phyloP scores from a whole-genome alignment of 2,329 filamentous ascomycete species.

The Fusarium napiforme region DNA sequence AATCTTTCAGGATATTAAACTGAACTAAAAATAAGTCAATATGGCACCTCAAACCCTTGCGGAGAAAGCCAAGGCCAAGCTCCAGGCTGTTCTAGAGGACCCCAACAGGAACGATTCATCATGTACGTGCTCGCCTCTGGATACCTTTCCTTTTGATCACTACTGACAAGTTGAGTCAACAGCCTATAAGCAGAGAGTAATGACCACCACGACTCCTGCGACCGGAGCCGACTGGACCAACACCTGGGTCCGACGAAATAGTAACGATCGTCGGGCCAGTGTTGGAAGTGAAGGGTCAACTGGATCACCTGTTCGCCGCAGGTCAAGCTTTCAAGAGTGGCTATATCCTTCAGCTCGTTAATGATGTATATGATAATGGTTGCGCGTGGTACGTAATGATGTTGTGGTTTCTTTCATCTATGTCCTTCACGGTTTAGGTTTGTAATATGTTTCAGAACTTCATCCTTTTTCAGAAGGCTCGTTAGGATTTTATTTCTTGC shows the following conservation, averaged over 20 bases:
- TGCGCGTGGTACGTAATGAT: too few species aligned
- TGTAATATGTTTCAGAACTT: too few species aligned
- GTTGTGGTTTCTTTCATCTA: rapidly evolving
- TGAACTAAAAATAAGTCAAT: not conserved
- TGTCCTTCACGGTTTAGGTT: not conserved
- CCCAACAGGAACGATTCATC: conserved; percentile 29
- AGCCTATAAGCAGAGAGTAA: conserved; percentile 36
- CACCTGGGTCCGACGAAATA: conserved; percentile 26
- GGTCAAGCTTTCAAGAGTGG: conserved; percentile 35
- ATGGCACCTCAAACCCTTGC: conserved; percentile 33
- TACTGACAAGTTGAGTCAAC: not conserved
- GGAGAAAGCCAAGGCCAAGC: conserved; percentile 35
- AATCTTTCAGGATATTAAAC: not conserved
- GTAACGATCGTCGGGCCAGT: conserved; percentile 27
- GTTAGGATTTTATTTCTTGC: not conserved
- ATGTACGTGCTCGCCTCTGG: not conserved
- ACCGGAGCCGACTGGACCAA: conserved; percentile 28
- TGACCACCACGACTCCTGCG: conserved; percentile 30
- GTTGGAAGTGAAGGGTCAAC: conserved; percentile 29
- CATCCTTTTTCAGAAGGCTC: too few species aligned
- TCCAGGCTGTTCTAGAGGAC: conserved; percentile 32
- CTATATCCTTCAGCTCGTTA: conserved; percentile 36
- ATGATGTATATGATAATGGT: not conserved
- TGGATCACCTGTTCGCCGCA: conserved; percentile 17
- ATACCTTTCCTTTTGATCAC: rapidly evolving